Evolutionary conservation across 1,284 basidiomycete species (phyloP).

Genomic region (Puccinia novopanici): DNA sequence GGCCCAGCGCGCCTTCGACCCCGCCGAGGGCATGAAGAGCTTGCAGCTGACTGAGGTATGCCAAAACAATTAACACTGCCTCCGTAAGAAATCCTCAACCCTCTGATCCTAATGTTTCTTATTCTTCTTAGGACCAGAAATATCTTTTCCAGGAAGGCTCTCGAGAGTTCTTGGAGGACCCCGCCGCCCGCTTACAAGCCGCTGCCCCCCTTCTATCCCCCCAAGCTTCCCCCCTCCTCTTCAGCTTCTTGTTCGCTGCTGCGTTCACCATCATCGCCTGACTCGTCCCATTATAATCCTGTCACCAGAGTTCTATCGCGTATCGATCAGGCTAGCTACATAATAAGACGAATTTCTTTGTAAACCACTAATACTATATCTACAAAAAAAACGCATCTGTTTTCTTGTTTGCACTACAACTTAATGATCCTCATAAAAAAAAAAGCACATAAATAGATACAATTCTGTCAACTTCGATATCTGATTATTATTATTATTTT

Average conservation of each 20-base stretch:
- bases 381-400: too few relatives aligned
- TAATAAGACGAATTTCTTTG: too few relatives aligned
- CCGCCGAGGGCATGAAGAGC: slow-evolving; percentile 41
- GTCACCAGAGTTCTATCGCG: too few relatives aligned
- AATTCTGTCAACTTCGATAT: too few relatives aligned
- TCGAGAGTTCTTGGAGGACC: slow-evolving; percentile 22
- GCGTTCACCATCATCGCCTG: too few relatives aligned
- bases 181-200: background rate
- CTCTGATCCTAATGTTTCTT: background rate
- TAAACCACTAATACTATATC: too few relatives aligned
- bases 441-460: too few relatives aligned
- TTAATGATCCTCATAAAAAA: too few relatives aligned
- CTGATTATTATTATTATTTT: too few relatives aligned
- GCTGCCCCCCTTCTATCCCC: background rate
- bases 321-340: too few relatives aligned
- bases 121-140: background rate
- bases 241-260: background rate
- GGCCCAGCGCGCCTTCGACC: slow-evolving; percentile 27
- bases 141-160: slow-evolving; percentile 20
- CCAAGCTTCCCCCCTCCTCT: background rate
- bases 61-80: background rate
- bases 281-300: too few relatives aligned
- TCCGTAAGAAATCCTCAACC: background rate
- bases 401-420: too few relatives aligned
- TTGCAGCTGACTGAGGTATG: slow-evolving; percentile 24